Evolutionary conservation across 129 eudicot species (phyloP).

Genomic region (Flaveria sonorensis): DNA sequence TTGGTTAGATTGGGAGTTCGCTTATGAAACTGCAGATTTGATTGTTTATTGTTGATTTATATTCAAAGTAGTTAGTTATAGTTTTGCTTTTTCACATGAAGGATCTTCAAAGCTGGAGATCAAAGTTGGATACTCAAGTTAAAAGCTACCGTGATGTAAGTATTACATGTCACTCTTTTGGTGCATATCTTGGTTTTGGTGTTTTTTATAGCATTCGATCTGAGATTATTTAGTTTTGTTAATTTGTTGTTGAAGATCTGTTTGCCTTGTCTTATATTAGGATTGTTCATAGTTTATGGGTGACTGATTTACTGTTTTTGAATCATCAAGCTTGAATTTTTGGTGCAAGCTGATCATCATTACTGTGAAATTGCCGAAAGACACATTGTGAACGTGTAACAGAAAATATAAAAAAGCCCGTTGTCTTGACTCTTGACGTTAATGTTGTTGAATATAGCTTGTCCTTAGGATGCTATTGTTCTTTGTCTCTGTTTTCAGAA

Average conservation of each 20-base stretch:
- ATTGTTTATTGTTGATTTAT: constrained; percentile 5
- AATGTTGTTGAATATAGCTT: no score
- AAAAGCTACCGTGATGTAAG: constrained; percentile 80
- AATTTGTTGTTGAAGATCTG: neutral
- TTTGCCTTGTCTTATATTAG: neutral
- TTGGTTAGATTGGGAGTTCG: constrained; percentile 12
- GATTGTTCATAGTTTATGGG: neutral
- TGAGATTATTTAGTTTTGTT: neutral
- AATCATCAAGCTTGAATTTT: neutral
- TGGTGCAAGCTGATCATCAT: neutral
- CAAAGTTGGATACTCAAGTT: constrained; percentile 83
- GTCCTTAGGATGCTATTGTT: neutral
- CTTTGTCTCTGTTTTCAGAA: neutral
- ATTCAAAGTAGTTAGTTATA: neutral
- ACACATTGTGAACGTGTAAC: no score
- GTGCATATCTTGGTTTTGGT: neutral
- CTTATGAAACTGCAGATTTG: neutral
- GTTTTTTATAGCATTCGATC: neutral
- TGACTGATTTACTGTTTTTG: constrained; percentile 9
- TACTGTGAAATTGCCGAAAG: neutral
- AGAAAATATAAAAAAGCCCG: no score
- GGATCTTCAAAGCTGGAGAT: constrained; percentile 94
- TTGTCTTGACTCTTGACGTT: no score
- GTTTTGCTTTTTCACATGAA: constrained; percentile 19
- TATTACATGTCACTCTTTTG: constrained; percentile 16